Conservation (phyloP, 2,329 filamentous ascomycete species). For the Cryphonectria parasitica region DNA sequence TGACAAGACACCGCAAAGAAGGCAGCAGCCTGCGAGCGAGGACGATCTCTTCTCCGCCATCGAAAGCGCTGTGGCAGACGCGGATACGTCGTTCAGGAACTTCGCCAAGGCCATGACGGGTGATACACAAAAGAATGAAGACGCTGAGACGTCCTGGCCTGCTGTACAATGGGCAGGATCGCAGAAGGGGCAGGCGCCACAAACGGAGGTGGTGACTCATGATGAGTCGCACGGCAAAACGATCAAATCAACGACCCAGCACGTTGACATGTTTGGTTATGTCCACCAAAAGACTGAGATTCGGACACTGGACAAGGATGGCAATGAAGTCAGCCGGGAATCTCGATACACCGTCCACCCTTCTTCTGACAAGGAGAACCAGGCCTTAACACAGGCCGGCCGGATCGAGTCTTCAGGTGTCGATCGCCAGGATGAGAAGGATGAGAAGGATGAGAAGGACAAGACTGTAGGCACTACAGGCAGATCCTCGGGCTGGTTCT, state of each 20-base stretch:
- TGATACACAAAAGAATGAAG: neutral
- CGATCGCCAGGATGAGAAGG: constrained; percentile 24
- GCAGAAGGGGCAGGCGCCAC: constrained; percentile 9
- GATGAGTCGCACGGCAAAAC: constrained; percentile 34
- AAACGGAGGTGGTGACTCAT: constrained; percentile 30
- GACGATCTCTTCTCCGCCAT: constrained; percentile 48
- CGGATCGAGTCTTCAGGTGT: neutral
- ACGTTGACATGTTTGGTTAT: constrained; percentile 49
- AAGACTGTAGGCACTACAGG: constrained; percentile 8
- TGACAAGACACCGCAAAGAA: neutral
- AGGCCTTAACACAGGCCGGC: neutral
- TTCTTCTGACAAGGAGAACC: neutral
- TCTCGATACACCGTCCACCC: constrained; percentile 39
- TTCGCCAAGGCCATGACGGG: constrained; percentile 42
- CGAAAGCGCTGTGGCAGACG: constrained; percentile 42
- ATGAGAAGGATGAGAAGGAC: constrained; percentile 30
- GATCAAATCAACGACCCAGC: constrained; percentile 45
- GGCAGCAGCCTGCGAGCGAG: constrained; percentile 40
- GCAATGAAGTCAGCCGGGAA: constrained; percentile 45
- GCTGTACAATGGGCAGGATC: constrained; percentile 13
- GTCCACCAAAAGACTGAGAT: constrained; percentile 47
- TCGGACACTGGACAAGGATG: constrained; percentile 46
- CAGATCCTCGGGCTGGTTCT: constrained; percentile 30
- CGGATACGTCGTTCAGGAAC: constrained; percentile 45
- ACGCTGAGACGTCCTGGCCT: neutral